Evolutionary conservation across 176 grass and related monocot species (phyloP).

Genomic region (Carex pumila): DNA sequence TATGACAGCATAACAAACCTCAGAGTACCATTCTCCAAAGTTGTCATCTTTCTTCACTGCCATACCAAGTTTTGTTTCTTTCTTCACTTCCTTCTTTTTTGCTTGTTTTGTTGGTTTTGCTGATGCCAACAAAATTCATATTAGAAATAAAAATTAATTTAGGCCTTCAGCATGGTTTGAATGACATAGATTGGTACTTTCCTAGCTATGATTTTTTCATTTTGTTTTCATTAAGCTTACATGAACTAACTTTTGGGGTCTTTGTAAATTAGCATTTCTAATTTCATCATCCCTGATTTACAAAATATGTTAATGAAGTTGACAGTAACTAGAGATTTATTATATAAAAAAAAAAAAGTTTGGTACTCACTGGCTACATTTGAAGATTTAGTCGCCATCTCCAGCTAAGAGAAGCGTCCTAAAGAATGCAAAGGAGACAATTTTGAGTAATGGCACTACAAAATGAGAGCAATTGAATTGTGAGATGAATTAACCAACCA

Average conservation of each 20-base stretch:
- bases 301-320: background rate
- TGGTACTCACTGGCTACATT: background rate
- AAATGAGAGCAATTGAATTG: too few species aligned
- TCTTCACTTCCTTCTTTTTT: slow-evolving; percentile 97
- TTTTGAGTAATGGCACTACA: background rate
- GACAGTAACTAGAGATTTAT: background rate
- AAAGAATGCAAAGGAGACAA: background rate
- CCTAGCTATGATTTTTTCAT: too few species aligned
- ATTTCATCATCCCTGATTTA: background rate
- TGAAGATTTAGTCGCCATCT: slow-evolving; percentile 7
- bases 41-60: slow-evolving; percentile 75
- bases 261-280: too few species aligned
- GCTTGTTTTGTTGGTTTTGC: slow-evolving; percentile 4
- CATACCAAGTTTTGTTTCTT: slow-evolving; percentile 85
- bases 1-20: slow-evolving; percentile 27
- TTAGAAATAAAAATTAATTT: too few species aligned
- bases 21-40: slow-evolving; percentile 96
- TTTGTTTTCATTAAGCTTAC: too few species aligned
- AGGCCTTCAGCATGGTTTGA: too few species aligned
- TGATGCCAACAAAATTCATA: too few species aligned
- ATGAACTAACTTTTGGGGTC: too few species aligned
- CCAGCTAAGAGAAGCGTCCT: background rate
- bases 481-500: too few species aligned
- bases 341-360: background rate
- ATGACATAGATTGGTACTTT: too few species aligned